A percentile compares a stretch with the other conserved stretches of the same genome.
Evolutionary conservation across 116 monocot genomes (phyloP).

Genomic region (Dioscorea cayenensis): DNA sequence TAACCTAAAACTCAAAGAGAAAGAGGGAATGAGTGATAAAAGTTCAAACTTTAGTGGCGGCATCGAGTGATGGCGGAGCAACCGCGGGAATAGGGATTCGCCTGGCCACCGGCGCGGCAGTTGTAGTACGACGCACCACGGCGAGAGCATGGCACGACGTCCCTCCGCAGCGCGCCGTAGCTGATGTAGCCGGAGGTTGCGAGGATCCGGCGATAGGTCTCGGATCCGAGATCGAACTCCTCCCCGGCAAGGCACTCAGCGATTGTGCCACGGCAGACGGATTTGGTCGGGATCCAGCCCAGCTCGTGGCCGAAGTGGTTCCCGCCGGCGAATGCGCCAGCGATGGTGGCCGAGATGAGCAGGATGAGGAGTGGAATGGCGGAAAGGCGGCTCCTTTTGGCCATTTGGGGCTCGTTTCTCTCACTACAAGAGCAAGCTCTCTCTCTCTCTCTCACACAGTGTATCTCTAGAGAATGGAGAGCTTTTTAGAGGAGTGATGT

Average conservation of each 20-base stretch:
- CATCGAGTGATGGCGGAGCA: conserved; percentile 37
- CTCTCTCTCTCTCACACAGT: background rate
- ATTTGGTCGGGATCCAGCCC: background rate
- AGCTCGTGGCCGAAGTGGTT: background rate
- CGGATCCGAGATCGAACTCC: conserved; percentile 26
- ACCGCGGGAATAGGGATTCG: conserved; percentile 38
- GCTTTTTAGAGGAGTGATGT: background rate
- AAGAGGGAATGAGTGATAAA: background rate
- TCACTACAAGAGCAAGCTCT: background rate
- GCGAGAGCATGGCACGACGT: conserved; percentile 24
- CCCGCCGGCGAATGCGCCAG: background rate
- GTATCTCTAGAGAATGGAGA: background rate
- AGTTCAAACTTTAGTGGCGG: conserved; percentile 6
- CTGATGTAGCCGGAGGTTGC: conserved; percentile 37
- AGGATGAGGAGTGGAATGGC: background rate
- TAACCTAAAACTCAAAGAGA: background rate
- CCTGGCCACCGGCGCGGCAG: conserved; percentile 31
- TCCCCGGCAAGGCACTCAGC: conserved; percentile 26
- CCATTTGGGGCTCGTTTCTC: background rate
- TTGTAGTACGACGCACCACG: conserved; percentile 50
- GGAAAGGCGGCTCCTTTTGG: conserved; percentile 2
- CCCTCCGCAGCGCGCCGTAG: conserved; percentile 26
- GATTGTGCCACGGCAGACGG: background rate
- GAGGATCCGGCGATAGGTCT: conserved; percentile 40
- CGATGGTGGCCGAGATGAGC: background rate